Percentiles rank a stretch among this genome's conserved stretches.
phyloP scores from a whole-genome alignment of 2,329 filamentous ascomycete species.

The Colletotrichum lentis region DNA sequence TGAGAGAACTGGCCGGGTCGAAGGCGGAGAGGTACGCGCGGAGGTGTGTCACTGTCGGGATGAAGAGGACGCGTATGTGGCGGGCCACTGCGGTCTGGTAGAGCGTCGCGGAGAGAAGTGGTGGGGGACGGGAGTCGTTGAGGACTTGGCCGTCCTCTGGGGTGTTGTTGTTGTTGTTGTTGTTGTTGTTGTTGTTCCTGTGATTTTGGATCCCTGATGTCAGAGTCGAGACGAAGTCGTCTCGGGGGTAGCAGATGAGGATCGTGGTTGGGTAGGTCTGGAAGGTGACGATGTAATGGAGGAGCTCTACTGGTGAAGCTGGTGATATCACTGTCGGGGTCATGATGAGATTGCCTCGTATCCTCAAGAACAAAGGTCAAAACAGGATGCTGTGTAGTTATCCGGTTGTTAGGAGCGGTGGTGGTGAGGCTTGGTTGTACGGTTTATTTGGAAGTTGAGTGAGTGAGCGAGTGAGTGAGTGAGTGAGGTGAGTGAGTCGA shows the following conservation, averaged over 20 bases:
- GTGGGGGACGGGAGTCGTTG: background rate
- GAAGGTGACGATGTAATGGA: conserved; percentile 68
- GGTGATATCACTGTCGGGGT: conserved; percentile 59
- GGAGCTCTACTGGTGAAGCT: conserved; percentile 66
- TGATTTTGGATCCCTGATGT: conserved; percentile 51
- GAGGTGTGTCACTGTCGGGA: conserved; percentile 77
- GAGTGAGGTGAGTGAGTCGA: too few species aligned
- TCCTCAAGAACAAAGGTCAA: background rate
- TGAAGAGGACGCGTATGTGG: conserved; percentile 75
- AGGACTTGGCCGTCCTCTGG: conserved; percentile 1
- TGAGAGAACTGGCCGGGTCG: conserved; percentile 48
- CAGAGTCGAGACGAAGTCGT: conserved; percentile 71
- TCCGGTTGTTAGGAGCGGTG: too few species aligned
- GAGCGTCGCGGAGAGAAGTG: conserved; percentile 70
- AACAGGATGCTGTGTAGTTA: background rate
- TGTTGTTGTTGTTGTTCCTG: background rate
- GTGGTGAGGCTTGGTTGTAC: background rate
- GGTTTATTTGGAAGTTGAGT: too few species aligned
- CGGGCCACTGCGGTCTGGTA: conserved; percentile 73
- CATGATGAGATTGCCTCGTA: background rate
- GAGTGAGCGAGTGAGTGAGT: too few species aligned
- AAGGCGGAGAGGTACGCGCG: conserved; percentile 76
- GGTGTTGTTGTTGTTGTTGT: background rate
- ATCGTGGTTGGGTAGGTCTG: conserved; percentile 69
- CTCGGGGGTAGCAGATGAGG: conserved; percentile 72